These are phyloP conservation scores for Melastoma candidum DNA, from an alignment of 441 rosid species.

Conservation along the genomic window DNA sequence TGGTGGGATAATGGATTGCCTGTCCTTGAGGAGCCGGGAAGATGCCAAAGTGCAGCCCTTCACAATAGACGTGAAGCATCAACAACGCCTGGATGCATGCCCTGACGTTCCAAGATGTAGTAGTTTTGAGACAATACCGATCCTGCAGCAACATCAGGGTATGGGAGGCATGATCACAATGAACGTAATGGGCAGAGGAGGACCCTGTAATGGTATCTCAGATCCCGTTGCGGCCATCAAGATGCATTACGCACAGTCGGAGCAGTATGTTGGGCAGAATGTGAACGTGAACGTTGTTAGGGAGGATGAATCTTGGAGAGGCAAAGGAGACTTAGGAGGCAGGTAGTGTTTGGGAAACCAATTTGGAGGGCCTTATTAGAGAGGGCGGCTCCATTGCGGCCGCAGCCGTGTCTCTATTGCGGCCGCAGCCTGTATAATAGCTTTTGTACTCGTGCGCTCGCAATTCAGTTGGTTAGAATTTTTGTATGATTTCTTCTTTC, in stretches of 20 bases:
- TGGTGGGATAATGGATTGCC: conserved; percentile 42
- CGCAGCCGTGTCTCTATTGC: conserved; percentile 8
- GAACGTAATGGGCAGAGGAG: conserved; percentile 39
- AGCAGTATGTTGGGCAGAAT: conserved; percentile 31
- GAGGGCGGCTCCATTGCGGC: conserved; percentile 16
- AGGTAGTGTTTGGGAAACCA: conserved; percentile 30
- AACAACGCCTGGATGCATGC: conserved; percentile 28
- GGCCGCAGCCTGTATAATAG: conserved; percentile 49
- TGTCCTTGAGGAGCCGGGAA: conserved; percentile 29
- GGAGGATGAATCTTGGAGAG: conserved; percentile 57
- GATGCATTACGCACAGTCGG: conserved; percentile 42
- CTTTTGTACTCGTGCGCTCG: conserved; percentile 22
- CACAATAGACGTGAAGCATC: conserved; percentile 28
- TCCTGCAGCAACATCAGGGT: conserved; percentile 36
- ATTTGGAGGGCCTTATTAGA: conserved; percentile 15
- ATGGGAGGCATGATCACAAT: conserved; percentile 30
- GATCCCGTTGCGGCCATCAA: conserved; percentile 57
- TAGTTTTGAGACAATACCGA: conserved; percentile 35
- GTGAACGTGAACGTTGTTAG: conserved; percentile 23
- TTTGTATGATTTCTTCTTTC: too few relatives aligned
- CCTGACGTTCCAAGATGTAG: conserved; percentile 20
- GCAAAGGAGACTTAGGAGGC: conserved; percentile 37
- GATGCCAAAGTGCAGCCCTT: conserved; percentile 28
- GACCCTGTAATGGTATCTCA: conserved; percentile 32
- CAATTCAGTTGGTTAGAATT: too few relatives aligned